phyloP scores from a whole-genome alignment of 306 rosid species.

The Citrullus amarus region DNA sequence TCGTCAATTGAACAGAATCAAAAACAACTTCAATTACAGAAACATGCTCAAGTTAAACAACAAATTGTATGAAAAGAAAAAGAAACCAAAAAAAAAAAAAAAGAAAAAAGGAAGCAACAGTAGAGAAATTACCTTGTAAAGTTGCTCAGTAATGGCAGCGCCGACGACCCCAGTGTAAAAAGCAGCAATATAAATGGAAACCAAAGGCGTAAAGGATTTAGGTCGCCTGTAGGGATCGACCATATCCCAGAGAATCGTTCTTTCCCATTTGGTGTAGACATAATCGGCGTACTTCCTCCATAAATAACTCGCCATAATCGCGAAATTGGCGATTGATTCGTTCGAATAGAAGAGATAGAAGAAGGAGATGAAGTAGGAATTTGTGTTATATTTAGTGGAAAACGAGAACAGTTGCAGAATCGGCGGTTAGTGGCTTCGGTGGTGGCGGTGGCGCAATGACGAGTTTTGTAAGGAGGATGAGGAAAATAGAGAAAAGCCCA shows the following conservation, averaged over 20 bases:
- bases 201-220: constrained; percentile 75
- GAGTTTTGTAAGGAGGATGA: neutral
- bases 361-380: neutral
- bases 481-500: neutral
- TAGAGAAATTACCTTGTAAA: constrained; percentile 49
- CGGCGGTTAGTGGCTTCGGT: neutral
- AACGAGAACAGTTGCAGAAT: neutral
- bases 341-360: neutral
- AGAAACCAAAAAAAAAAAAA: too few species aligned
- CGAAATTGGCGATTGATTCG: neutral
- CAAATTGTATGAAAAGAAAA: neutral
- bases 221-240: constrained; percentile 69
- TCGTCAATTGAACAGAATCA: neutral
- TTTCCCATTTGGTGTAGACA: constrained; percentile 76
- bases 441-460: neutral
- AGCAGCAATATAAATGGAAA: constrained; percentile 54
- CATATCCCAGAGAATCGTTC: constrained; percentile 79
- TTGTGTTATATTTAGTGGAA: too few species aligned
- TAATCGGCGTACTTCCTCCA: constrained; percentile 91
- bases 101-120: neutral
- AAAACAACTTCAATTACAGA: neutral
- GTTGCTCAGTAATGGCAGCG: constrained; percentile 87
- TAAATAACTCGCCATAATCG: constrained; percentile 45
- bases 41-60: neutral
- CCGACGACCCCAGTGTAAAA: constrained; percentile 79